Evolutionary conservation across 139 green algal genomes (phyloP).

Genomic region (Spirogloea muscicola): DNA sequence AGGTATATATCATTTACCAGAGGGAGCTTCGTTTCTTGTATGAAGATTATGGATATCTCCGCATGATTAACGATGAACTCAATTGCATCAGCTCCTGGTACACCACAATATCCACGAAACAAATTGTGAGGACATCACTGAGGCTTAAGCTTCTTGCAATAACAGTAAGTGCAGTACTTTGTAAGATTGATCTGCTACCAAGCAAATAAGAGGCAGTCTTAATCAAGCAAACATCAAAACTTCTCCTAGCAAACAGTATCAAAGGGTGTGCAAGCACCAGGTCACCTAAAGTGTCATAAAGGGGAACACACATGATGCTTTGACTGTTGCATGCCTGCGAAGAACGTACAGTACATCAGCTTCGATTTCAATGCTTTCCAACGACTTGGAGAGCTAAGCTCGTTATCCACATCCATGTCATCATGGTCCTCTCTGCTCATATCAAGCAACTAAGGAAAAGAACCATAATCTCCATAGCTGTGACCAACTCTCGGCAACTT

Average conservation of each 20-base stretch:
- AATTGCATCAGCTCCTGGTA: constrained; percentile 72
- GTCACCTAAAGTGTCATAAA: constrained; percentile 84
- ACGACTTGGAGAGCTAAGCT: no score
- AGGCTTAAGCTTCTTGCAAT: background rate
- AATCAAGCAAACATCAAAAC: background rate
- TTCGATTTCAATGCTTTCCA: no score
- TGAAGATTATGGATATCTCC: constrained; percentile 24
- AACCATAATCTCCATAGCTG: background rate
- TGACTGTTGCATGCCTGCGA: constrained; percentile 90
- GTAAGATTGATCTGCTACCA: background rate
- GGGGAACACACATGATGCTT: constrained; percentile 76
- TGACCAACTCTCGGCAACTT: no score
- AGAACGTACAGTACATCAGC: no score
- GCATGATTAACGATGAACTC: constrained; percentile 89
- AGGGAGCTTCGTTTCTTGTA: constrained; percentile 20
- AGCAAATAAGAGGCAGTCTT: background rate
- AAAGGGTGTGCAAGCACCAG: no score
- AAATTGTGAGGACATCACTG: background rate
- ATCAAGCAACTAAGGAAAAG: background rate
- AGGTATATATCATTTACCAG: background rate
- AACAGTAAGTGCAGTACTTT: background rate
- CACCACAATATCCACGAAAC: background rate
- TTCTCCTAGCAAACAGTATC: constrained; percentile 3
- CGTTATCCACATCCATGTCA: no score
- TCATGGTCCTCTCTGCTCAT: no score